Evolutionary conservation across 2,329 filamentous ascomycete species (phyloP), one percentile per base, ranked within the genome.

Genomic region (Aspergillus cejpii): DNA sequence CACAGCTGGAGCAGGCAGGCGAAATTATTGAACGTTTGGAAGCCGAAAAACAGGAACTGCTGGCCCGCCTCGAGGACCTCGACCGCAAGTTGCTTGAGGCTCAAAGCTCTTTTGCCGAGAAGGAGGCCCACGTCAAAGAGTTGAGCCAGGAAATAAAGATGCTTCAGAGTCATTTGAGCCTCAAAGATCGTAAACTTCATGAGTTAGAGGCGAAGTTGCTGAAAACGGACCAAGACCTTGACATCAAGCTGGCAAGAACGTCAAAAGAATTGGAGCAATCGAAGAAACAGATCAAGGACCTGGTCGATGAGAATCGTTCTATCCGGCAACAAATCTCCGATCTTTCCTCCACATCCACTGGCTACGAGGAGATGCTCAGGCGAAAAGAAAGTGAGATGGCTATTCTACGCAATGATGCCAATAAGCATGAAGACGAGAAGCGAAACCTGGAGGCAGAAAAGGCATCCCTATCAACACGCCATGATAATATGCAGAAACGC

Each of bases 331-430:
- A 96, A 58, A 81, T 98, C 42, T 79, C 85, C 0, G 83, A 95
- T 54, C 74, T 98, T 14, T 92, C 92, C 0, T 83, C 87, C 39
- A 96, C 91, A 0, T 95, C 91, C 0, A 94, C 89, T 0, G 88
- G 90, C 60, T 97, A 95, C 54, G 92, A 98, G 66, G 91, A 97
- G 57, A 78, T 97, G 34, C 85, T 98, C 19, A 80, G 89, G 19
- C 84, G 86, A 47, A 98, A 97, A 64, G 92, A 98, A 62, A 95
- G 90, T 64, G 94, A 98, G 61, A 74, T 98, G 15, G 78, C 84
- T 0, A 77, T 97, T 37, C 76, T 97, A 26, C 87, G 89, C 55
- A 81, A 82, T 8, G 92, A 98, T 63, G 80, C 90, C 51, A 86
- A 85, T 63, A 87, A 84, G 52, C 84, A 85, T 54, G 86, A 95